Percentiles rank a stretch among this genome's conserved stretches.
phyloP scores from a whole-genome alignment of 768 basidiomycete genomes.

The Candolleomyces aberdarensis region DNA sequence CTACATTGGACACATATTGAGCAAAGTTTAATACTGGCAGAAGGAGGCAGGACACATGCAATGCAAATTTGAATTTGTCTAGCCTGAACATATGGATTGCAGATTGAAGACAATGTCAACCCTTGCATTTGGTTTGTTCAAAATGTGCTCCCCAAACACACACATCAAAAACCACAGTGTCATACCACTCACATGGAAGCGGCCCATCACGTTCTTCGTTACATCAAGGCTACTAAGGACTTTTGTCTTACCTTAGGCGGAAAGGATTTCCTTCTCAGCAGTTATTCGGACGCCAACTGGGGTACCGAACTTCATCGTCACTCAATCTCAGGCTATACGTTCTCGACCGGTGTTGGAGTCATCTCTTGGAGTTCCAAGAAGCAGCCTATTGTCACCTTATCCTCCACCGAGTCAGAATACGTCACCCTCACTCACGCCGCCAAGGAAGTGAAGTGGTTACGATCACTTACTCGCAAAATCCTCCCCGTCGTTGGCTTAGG shows the following conservation, averaged over 20 bases:
- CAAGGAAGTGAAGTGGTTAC: constrained; percentile 19
- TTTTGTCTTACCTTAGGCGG: not conserved
- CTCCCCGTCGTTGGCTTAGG: not conserved
- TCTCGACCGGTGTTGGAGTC: constrained; percentile 22
- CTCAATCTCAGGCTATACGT: constrained; percentile 30
- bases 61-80: too few relatives aligned
- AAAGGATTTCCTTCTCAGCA: not conserved
- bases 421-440: constrained; percentile 25
- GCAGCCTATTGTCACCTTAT: constrained; percentile 17
- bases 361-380: too few relatives aligned
- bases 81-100: too few relatives aligned
- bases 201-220: constrained; percentile 13
- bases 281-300: constrained; percentile 14
- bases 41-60: too few relatives aligned
- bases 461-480: constrained; percentile 2
- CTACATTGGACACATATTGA: too few relatives aligned
- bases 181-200: constrained; percentile 12
- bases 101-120: too few relatives aligned
- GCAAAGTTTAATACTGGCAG: too few relatives aligned
- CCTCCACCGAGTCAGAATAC: constrained; percentile 34
- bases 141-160: too few relatives aligned
- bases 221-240: constrained; percentile 14
- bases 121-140: too few relatives aligned
- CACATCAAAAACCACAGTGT: too few relatives aligned
- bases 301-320: constrained; percentile 16